Evolutionary conservation across 768 basidiomycete species (phyloP).

Genomic region (Obba rivulosa): DNA sequence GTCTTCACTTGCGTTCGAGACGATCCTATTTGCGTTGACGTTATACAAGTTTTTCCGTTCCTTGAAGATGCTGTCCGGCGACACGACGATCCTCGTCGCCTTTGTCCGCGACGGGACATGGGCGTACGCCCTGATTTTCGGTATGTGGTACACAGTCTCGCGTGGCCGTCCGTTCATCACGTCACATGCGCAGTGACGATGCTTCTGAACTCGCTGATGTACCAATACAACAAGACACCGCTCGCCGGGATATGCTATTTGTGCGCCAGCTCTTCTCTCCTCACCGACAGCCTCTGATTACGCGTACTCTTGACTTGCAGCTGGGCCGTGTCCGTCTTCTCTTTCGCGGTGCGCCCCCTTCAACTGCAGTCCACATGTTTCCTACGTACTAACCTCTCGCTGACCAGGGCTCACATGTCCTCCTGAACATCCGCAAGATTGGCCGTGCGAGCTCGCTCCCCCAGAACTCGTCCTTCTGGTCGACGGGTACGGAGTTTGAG

Average conservation of each 20-base stretch:
- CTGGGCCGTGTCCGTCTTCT: conserved; percentile 10
- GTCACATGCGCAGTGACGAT: conserved; percentile 8
- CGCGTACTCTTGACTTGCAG: background rate
- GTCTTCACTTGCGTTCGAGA: conserved; percentile 8
- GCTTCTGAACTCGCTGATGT: conserved; percentile 17
- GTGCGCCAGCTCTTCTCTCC: background rate
- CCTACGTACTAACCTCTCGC: background rate
- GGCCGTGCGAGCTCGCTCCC: background rate
- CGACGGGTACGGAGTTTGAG: no score
- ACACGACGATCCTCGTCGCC: background rate
- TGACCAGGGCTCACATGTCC: conserved; percentile 7
- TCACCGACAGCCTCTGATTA: background rate
- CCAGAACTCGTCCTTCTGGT: background rate
- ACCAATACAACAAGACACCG: conserved; percentile 9
- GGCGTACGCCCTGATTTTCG: conserved; percentile 11
- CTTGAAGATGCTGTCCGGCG: background rate
- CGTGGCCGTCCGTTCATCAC: no score
- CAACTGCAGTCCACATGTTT: background rate
- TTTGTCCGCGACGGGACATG: conserved; percentile 11
- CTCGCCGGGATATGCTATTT: conserved; percentile 13
- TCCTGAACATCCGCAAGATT: conserved; percentile 6
- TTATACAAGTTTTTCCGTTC: conserved; percentile 1
- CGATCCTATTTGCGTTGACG: conserved; percentile 8
- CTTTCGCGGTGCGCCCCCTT: conserved; percentile 4
- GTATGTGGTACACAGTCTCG: background rate